A percentile compares a stretch with the other conserved stretches of the same genome.
Conservation (phyloP, 169 alveolate species). For the Plasmodium gonderi region DNA sequence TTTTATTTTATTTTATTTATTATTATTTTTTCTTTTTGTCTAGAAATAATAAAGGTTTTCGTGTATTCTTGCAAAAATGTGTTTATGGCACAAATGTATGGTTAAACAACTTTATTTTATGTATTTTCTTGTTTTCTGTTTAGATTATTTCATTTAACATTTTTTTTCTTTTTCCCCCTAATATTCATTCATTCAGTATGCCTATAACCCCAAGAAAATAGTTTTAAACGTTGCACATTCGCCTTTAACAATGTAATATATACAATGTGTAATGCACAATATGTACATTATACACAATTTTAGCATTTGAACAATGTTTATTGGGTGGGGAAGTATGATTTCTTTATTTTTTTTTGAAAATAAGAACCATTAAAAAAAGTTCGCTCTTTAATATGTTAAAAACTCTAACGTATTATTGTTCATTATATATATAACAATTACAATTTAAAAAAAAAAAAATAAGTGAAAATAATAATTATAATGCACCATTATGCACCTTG, state of each 20-base stretch:
- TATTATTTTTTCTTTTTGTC: not conserved
- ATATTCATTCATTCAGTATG: not conserved
- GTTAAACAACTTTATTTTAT: not conserved
- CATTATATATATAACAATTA: not conserved
- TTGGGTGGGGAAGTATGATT: too few species aligned
- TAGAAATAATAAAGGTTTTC: not conserved
- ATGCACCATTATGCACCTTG: slow-evolving; percentile 64
- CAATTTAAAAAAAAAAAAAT: not conserved
- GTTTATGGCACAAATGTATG: not conserved
- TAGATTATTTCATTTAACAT: not conserved
- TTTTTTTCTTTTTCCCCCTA: not conserved
- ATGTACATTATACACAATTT: not conserved
- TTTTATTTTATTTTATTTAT: not conserved
- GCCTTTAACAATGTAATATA: not conserved
- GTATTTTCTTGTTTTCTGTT: not conserved
- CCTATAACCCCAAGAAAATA: not conserved
- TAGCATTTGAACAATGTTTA: not conserved
- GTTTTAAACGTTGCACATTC: not conserved
- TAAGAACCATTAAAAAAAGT: not conserved
- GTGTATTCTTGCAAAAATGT: not conserved
- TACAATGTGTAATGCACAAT: too few species aligned
- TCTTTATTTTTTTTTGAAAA: not conserved
- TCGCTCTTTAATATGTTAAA: not conserved
- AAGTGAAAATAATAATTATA: not conserved
- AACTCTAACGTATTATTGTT: not conserved